These are phyloP conservation scores for Aspergillus coremiiformis DNA, from an alignment of 495 filamentous ascomycete genomes.

Conservation along the genomic window DNA sequence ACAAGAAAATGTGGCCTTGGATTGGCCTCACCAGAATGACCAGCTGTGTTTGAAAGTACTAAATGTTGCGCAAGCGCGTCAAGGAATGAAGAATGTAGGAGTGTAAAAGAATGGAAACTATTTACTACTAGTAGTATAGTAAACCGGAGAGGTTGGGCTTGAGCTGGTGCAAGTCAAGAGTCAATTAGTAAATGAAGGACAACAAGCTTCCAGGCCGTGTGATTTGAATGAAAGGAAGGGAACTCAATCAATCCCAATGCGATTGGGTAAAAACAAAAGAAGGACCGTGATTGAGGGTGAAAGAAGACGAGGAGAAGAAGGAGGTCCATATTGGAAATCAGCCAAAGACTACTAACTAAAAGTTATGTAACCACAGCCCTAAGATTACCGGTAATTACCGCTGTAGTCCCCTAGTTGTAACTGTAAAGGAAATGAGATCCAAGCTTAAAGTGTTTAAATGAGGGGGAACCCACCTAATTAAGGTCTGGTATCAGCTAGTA, in stretches of 20 bases:
- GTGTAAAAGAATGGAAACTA: conserved; percentile 11
- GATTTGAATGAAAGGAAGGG: conserved; percentile 3
- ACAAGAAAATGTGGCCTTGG: not conserved
- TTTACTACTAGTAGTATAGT: too few relatives aligned
- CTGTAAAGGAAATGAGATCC: conserved; percentile 22
- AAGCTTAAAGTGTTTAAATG: conserved; percentile 1
- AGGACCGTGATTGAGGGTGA: not conserved
- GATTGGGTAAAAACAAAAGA: not conserved
- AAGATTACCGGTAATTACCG: conserved; percentile 13
- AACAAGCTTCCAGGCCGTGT: conserved; percentile 27
- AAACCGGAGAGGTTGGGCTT: conserved; percentile 9
- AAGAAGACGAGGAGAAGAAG: not conserved
- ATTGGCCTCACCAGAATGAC: not conserved
- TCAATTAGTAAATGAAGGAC: conserved; percentile 36
- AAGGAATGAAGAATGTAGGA: conserved; percentile 18
- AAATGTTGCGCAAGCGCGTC: conserved; percentile 16
- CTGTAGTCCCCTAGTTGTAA: not conserved
- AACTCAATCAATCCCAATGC: not conserved
- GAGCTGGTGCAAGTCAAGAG: conserved; percentile 14
- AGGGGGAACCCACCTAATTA: conserved; percentile 13
- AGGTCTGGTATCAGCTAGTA: conserved; percentile 6
- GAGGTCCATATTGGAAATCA: not conserved
- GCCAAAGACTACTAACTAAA: not conserved
- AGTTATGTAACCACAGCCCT: too few relatives aligned
- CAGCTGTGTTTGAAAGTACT: conserved; percentile 3